These are phyloP conservation scores for Apiotrichum laibachii DNA, from an alignment of 1,284 basidiomycete genomes.

Conservation along the genomic window DNA sequence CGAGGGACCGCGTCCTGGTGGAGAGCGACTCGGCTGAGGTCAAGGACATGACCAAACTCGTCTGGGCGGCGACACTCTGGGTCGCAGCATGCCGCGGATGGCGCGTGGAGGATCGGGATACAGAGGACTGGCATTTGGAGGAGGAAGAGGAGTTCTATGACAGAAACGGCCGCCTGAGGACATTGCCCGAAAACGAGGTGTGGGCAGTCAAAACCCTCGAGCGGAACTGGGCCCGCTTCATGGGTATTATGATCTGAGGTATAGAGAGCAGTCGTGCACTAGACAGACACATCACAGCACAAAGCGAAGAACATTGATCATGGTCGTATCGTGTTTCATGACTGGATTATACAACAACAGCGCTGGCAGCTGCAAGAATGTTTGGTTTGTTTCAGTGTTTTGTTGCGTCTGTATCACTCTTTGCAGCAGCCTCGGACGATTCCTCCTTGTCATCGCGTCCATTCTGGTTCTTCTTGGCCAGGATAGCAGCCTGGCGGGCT, in stretches of 20 bases:
- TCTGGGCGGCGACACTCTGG: slow-evolving; percentile 47
- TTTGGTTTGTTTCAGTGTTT: no score
- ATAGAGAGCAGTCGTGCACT: background rate
- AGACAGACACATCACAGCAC: no score
- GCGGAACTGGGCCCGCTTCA: slow-evolving; percentile 51
- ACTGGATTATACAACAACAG: no score
- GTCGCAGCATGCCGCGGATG: slow-evolving; percentile 40
- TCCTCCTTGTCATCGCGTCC: no score
- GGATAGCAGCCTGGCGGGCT: no score
- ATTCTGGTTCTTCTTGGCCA: no score
- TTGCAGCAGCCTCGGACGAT: no score
- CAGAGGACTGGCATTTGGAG: slow-evolving; percentile 25
- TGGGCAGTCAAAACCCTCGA: slow-evolving; percentile 45
- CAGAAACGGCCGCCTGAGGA: slow-evolving; percentile 11
- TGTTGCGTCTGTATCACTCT: no score
- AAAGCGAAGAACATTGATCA: no score
- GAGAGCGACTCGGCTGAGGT: slow-evolving; percentile 52
- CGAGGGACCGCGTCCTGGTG: slow-evolving; percentile 47
- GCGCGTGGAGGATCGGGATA: slow-evolving; percentile 39
- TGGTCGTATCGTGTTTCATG: no score
- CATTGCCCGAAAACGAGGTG: slow-evolving; percentile 14
- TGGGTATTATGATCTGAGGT: slow-evolving; percentile 24
- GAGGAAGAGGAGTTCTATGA: slow-evolving; percentile 27
- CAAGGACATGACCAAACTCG: slow-evolving; percentile 28
- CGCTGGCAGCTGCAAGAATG: no score